Conservation (phyloP, 148 eudicot species). For the Mesembryanthemum crystallinum region DNA sequence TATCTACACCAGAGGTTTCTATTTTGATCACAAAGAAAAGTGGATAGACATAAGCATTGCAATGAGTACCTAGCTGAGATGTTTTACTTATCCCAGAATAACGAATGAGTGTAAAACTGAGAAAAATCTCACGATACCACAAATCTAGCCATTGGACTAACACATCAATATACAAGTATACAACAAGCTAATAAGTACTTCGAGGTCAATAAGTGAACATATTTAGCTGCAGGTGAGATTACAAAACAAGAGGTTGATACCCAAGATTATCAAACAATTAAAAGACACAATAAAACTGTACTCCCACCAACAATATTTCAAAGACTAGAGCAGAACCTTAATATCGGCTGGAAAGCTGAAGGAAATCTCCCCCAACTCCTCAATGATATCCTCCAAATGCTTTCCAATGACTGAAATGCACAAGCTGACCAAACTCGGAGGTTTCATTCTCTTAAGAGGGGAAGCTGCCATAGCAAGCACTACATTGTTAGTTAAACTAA, state of each 20-base stretch:
- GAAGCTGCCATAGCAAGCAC: constrained; percentile 27
- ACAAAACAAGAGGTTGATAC: neutral
- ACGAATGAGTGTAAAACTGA: too few species aligned
- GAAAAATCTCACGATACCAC: too few species aligned
- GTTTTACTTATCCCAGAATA: too few species aligned
- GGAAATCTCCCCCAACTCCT: constrained; percentile 61
- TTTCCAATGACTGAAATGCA: constrained; percentile 69
- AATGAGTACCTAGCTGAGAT: neutral
- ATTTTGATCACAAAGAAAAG: neutral
- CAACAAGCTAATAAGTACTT: neutral
- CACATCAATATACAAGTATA: neutral
- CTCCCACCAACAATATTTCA: neutral
- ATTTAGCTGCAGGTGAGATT: neutral
- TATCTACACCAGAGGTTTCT: neutral
- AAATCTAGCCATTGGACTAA: neutral
- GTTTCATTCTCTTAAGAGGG: constrained; percentile 39
- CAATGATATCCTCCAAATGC: constrained; percentile 80
- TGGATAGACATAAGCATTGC: neutral
- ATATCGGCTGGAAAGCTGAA: constrained; percentile 58
- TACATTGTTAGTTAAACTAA: neutral
- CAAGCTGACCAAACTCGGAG: constrained; percentile 66
- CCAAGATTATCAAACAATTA: neutral
- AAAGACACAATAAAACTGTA: neutral
- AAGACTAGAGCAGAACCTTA: constrained; percentile 43
- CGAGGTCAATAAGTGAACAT: neutral